phyloP scores from a whole-genome alignment of 257 asterid species.

The Solanum peruvianum region DNA sequence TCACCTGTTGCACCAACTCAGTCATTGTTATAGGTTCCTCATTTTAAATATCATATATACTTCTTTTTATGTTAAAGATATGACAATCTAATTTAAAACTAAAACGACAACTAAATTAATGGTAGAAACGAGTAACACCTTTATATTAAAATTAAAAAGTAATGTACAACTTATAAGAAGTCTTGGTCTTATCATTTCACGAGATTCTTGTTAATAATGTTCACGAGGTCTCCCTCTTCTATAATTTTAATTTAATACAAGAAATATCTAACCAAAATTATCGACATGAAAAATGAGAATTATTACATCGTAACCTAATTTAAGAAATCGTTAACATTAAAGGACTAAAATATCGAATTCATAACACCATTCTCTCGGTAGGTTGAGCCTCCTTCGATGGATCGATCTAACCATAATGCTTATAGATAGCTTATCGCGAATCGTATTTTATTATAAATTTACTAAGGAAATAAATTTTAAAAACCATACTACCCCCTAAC shows the following conservation, averaged over 20 bases:
- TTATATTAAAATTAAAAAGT: background rate
- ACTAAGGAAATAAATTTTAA: background rate
- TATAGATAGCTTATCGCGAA: background rate
- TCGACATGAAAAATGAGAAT: background rate
- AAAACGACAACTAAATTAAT: background rate
- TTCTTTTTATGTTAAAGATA: background rate
- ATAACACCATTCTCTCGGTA: background rate
- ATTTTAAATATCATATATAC: background rate
- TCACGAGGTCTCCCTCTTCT: background rate
- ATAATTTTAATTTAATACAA: background rate
- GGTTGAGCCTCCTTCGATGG: background rate
- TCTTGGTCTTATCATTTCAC: background rate
- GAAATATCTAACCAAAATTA: background rate
- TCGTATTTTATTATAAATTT: background rate
- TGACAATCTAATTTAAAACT: background rate
- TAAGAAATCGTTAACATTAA: background rate
- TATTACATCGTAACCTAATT: background rate
- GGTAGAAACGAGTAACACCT: background rate
- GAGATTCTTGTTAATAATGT: background rate
- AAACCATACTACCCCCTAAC: background rate
- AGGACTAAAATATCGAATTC: background rate
- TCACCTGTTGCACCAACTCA: background rate
- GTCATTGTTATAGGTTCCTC: background rate
- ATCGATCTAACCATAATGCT: background rate
- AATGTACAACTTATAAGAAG: background rate